Conservation (phyloP, 371 early-diverging fungal genomes). For the Mortierella sp. region DNA sequence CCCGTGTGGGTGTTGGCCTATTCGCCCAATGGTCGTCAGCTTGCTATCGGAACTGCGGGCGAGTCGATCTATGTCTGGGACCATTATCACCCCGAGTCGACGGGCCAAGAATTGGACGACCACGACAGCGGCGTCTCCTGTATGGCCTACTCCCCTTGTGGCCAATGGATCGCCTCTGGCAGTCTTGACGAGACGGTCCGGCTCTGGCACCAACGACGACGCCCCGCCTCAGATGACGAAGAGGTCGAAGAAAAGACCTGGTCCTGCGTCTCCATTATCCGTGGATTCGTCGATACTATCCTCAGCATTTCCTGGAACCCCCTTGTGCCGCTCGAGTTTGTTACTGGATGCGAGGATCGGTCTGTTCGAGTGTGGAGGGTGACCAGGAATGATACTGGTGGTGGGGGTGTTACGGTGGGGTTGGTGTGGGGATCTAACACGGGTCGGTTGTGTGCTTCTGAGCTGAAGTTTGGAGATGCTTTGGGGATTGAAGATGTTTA, state of each 20-base stretch:
- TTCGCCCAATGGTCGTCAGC: neutral
- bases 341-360: neutral
- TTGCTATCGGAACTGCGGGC: neutral
- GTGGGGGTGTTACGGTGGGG: neutral
- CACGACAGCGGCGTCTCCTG: neutral
- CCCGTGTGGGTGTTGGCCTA: neutral
- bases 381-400: neutral
- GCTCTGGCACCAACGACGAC: neutral
- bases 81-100: neutral
- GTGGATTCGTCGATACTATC: neutral
- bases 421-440: neutral
- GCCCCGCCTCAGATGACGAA: neutral
- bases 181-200: neutral
- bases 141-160: neutral
- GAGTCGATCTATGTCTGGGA: neutral
- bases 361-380: neutral
- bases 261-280: neutral
- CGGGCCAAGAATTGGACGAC: neutral
- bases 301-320: neutral
- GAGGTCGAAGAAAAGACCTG: neutral
- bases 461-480: neutral
- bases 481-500: neutral
- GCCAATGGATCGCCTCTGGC: neutral
- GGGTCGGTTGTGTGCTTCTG: neutral
- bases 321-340: neutral